Evolutionary conservation across 345 rosid species (phyloP).

Genomic region (Aegle marmelos): DNA sequence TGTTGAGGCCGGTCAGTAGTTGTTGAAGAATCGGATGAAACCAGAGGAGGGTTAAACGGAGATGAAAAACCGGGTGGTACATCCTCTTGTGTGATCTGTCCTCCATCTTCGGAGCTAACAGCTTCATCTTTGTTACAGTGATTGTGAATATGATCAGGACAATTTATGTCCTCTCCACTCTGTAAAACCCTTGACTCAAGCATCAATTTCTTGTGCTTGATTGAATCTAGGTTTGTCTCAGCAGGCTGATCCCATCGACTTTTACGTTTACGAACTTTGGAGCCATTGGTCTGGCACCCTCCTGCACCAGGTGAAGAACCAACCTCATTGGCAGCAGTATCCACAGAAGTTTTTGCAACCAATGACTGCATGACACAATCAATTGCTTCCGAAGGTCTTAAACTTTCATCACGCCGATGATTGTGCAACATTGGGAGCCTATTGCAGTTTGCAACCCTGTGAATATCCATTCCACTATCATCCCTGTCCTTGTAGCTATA

Average conservation of each 20-base stretch:
- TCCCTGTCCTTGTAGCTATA: constrained; percentile 54
- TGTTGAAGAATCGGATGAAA: constrained; percentile 37
- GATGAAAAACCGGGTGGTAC: constrained; percentile 91
- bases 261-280: constrained; percentile 77
- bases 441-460: constrained; percentile 38
- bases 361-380: constrained; percentile 32
- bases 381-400: constrained; percentile 50
- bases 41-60: constrained; percentile 23
- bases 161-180: constrained; percentile 16
- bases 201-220: constrained; percentile 33
- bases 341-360: constrained; percentile 32
- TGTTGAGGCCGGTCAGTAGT: constrained; percentile 25
- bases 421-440: constrained; percentile 44
- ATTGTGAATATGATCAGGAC: constrained; percentile 18
- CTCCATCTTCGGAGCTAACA: constrained; percentile 23
- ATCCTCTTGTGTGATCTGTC: constrained; percentile 46
- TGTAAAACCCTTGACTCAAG: constrained; percentile 23
- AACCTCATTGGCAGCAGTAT: constrained; percentile 40
- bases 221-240: constrained; percentile 24
- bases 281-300: constrained; percentile 30
- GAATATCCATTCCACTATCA: constrained; percentile 48
- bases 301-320: constrained; percentile 34
- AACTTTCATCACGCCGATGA: constrained; percentile 45
- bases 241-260: constrained; percentile 98
- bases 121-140: constrained; percentile 22